Evolutionary conservation across 441 rosid genomes (phyloP).

Genomic region (Cnidoscolus chayamansa): DNA sequence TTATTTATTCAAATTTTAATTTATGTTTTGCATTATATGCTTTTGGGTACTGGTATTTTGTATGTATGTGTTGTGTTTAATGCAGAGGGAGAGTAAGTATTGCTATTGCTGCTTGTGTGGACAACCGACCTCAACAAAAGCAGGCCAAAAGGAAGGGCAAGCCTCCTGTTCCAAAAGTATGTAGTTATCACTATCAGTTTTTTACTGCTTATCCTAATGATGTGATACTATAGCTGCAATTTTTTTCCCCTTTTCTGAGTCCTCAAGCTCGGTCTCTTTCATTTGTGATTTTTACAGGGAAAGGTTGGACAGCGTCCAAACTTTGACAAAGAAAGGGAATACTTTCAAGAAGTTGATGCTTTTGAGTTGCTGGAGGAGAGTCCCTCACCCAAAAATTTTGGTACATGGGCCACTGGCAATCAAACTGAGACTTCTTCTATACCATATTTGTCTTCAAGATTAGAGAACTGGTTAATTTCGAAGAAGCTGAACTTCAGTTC

Average conservation of each 20-base stretch:
- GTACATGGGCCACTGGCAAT: slow-evolving; percentile 58
- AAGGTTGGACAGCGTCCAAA: slow-evolving; percentile 42
- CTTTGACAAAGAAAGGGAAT: slow-evolving; percentile 66
- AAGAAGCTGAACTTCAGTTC: slow-evolving; percentile 49
- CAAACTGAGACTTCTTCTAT: slow-evolving; percentile 35
- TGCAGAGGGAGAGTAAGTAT: slow-evolving; percentile 84
- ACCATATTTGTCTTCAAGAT: slow-evolving; percentile 59
- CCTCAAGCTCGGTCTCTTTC: neutral
- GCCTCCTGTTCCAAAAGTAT: slow-evolving; percentile 72
- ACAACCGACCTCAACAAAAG: slow-evolving; percentile 46
- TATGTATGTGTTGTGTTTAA: slow-evolving; percentile 36
- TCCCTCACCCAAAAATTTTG: slow-evolving; percentile 74
- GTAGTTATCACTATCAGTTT: neutral
- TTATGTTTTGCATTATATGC: no score
- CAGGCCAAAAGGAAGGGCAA: slow-evolving; percentile 61
- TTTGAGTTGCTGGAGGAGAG: slow-evolving; percentile 93
- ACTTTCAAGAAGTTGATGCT: slow-evolving; percentile 85
- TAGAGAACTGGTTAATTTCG: slow-evolving; percentile 72
- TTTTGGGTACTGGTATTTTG: no score
- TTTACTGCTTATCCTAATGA: no score
- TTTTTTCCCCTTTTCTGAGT: no score
- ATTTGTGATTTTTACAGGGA: slow-evolving; percentile 43
- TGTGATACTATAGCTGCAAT: no score
- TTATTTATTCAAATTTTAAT: neutral
- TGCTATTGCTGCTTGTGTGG: slow-evolving; percentile 54